These are phyloP conservation scores for Phytophthora agathidicida DNA, from an alignment of 352 stramenopile species.

Conservation along the genomic window DNA sequence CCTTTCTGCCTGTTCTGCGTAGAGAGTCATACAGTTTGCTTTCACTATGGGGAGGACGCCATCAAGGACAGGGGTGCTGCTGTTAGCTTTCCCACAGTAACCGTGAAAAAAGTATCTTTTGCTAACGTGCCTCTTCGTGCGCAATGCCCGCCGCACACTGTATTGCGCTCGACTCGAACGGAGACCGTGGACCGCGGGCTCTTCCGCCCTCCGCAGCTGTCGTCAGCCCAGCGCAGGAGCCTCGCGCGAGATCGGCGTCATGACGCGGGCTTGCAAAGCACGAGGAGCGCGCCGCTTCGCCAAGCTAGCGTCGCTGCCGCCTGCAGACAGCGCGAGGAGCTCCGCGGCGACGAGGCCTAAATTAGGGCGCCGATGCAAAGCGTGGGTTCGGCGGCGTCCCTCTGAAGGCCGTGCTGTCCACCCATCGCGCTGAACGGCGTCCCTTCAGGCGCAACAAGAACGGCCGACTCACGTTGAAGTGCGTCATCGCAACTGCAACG, in stretches of 20 bases:
- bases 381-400: constrained; percentile 19
- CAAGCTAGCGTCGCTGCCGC: constrained; percentile 3
- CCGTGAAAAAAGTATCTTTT: constrained; percentile 51
- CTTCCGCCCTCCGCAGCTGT: constrained; percentile 23
- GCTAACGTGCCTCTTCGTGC: constrained; percentile 24
- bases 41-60: too few species aligned
- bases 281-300: constrained; percentile 6
- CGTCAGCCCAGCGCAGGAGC: not conserved
- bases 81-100: too few species aligned
- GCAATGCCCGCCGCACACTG: constrained; percentile 11
- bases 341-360: not conserved
- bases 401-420: constrained; percentile 11
- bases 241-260: constrained; percentile 1
- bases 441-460: constrained; percentile 32
- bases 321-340: too few species aligned
- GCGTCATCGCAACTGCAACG: too few species aligned
- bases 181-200: constrained; percentile 1
- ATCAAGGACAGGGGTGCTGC: too few species aligned
- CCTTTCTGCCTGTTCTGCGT: too few species aligned
- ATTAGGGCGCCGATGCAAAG: not conserved
- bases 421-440: constrained; percentile 11
- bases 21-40: too few species aligned
- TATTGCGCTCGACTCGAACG: constrained; percentile 1
- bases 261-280: not conserved
- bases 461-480: constrained; percentile 20